Base-by-base conservation (phyloP, 805 yeast genomes). In the Yarrowia alimentaria region DNA sequence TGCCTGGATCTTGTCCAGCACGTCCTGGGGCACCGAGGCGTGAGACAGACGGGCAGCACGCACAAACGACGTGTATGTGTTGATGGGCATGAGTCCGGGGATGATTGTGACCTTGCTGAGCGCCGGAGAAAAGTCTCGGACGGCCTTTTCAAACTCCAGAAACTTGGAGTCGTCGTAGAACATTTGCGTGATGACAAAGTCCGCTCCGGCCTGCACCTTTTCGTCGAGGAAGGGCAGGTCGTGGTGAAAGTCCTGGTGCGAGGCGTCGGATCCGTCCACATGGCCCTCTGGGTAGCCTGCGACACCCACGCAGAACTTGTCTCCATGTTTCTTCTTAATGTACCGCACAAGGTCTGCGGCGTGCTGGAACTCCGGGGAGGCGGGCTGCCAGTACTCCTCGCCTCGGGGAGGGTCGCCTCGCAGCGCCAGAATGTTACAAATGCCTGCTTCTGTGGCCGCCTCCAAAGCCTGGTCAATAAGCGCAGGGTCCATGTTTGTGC, bases 221-320 rank as follows among this genome's bases (percentile, higher is more conserved):
- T 87, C 95, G 43, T 80, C 77, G 66, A 93, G 74, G 62, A 67
- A 88, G 6, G 93, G 91, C 38, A 91, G 61, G 65, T 91, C 99
- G 38, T 75, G 75, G 17, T 64, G 63, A 1, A 83, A 80, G 59
- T 79, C 77, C 64, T 89, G 96, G 26, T 73, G 74, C 7, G 78
- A 67, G 37, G 69, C 74, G 58, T 82, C 86, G 1, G 88, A 75
- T 11, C 94, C 91, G 58, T 90, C 96, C 26, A 87, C 89, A 67
- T 91, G 97, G 14, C 99, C 99, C 64, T 91, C 99, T 7, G 99
- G 96, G 65, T 91, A 91, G 1, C 94, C 97, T 1, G 99, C 99
- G 12, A 91, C 99, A 54, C 99, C 99, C 51, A 91, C 73, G 63
- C 96, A 85, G 68, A 91, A 91, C 59, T 81, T 83, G 62, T 85